These are phyloP conservation scores for Mycotypha africana DNA, from an alignment of 371 early-diverging fungal species.

Conservation along the genomic window DNA sequence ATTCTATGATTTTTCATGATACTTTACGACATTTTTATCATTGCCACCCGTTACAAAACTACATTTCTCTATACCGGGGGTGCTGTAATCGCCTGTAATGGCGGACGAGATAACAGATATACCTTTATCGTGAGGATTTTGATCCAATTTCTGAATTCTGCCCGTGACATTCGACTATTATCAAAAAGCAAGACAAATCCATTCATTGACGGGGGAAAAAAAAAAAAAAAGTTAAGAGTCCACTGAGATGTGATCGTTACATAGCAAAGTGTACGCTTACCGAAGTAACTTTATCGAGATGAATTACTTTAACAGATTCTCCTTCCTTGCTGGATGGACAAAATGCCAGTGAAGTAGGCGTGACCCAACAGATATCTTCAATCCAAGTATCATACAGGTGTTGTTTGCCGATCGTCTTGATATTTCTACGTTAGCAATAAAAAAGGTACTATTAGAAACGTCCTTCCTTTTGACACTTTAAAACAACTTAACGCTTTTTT, in stretches of 20 bases:
- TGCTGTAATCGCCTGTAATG: constrained; percentile 7
- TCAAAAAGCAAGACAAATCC: too few relatives aligned
- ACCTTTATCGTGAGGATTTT: constrained; percentile 26
- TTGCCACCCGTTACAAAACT: constrained; percentile 34
- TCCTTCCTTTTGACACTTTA: constrained; percentile 2
- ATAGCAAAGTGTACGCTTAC: too few relatives aligned
- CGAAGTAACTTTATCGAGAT: constrained; percentile 7
- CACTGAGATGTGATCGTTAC: too few relatives aligned
- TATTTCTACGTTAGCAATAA: constrained; percentile 1
- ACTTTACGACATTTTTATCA: constrained; percentile 29
- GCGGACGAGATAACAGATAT: constrained; percentile 16
- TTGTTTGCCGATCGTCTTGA: constrained; percentile 20
- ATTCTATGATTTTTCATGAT: background rate
- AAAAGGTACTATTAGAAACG: constrained; percentile 1
- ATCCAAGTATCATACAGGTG: constrained; percentile 22
- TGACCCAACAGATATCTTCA: constrained; percentile 34
- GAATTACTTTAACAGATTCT: constrained; percentile 11
- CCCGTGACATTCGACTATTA: constrained; percentile 20
- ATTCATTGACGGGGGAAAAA: too few relatives aligned
- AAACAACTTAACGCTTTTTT: background rate
- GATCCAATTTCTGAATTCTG: constrained; percentile 14
- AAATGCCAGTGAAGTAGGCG: constrained; percentile 20
- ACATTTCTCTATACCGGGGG: constrained; percentile 6
- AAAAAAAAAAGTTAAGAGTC: too few relatives aligned
- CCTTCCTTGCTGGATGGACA: constrained; percentile 9